Conservation (phyloP, 495 filamentous ascomycete genomes). For the Aspergillus indologenus region DNA sequence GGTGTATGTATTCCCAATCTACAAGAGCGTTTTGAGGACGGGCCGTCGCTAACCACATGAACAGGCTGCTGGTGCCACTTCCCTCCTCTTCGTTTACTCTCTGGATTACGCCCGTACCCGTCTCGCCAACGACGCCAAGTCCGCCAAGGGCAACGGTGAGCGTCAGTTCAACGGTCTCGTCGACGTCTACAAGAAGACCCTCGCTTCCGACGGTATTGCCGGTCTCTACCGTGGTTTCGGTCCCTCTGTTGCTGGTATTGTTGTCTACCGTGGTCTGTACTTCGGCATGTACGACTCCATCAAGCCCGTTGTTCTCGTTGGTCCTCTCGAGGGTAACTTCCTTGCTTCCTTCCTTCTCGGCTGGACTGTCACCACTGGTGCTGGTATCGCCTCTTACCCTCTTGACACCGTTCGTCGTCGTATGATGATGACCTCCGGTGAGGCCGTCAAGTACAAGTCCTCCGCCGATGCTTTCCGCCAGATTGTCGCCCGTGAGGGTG, state of each 20-base stretch:
- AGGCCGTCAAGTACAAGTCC: slow-evolving; percentile 98
- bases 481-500: slow-evolving; percentile 96
- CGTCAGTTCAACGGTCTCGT: slow-evolving; percentile 99
- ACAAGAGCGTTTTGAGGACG: background rate
- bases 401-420: slow-evolving; percentile 99
- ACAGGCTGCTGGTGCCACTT: slow-evolving; percentile 96
- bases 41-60: slow-evolving; percentile 27
- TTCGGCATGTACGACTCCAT: slow-evolving; percentile 99
- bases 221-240: slow-evolving; percentile 99
- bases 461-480: slow-evolving; percentile 91
- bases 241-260: slow-evolving; percentile 96
- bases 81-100: slow-evolving; percentile 99
- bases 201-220: slow-evolving; percentile 94
- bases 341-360: slow-evolving; percentile 97
- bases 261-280: slow-evolving; percentile 99
- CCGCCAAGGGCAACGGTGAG: slow-evolving; percentile 87
- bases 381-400: slow-evolving; percentile 99
- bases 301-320: slow-evolving; percentile 95
- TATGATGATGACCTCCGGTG: slow-evolving; percentile 99
- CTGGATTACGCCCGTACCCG: slow-evolving; percentile 99
- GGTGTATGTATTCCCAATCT: slow-evolving; percentile 69
- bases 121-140: slow-evolving; percentile 99
- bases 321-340: slow-evolving; percentile 95
- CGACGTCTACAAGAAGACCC: slow-evolving; percentile 99
- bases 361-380: slow-evolving; percentile 99